Conservation (phyloP, 2,329 filamentous ascomycete genomes). For the Pseudogymnoascus sp. region DNA sequence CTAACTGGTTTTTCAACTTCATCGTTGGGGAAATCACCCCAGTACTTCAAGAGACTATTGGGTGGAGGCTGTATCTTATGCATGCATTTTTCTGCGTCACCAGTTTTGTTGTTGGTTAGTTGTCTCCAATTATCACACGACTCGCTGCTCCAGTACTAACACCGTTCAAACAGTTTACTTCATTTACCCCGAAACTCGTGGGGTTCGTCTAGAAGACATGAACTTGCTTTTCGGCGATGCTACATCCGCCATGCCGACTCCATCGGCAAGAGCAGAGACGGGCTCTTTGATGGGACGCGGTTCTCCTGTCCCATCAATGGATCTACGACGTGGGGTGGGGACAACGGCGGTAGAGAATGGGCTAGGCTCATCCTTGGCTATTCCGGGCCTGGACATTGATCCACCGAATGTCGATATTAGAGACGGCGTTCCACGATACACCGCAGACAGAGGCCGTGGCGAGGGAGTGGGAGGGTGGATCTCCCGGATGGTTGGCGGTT, state of each 20-base stretch:
- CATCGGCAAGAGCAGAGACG: constrained; percentile 68
- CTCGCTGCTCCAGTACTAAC: background rate
- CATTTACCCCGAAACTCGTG: constrained; percentile 93
- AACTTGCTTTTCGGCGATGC: constrained; percentile 89
- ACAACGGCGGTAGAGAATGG: constrained; percentile 22
- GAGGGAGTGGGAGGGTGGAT: constrained; percentile 66
- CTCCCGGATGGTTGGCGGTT: constrained; percentile 52
- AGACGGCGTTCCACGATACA: constrained; percentile 42
- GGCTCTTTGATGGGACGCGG: constrained; percentile 72
- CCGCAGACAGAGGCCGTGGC: constrained; percentile 27
- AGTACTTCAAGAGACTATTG: constrained; percentile 82
- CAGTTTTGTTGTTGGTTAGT: constrained; percentile 92
- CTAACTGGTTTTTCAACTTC: constrained; percentile 99
- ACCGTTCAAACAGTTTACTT: constrained; percentile 69
- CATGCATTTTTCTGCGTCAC: constrained; percentile 95
- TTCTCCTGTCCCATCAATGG: constrained; percentile 74
- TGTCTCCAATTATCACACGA: background rate
- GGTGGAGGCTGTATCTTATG: constrained; percentile 88
- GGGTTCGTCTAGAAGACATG: constrained; percentile 95
- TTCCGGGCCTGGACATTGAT: constrained; percentile 77
- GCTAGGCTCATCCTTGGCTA: constrained; percentile 57
- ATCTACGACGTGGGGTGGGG: constrained; percentile 51
- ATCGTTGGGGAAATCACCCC: constrained; percentile 93
- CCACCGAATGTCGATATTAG: constrained; percentile 57
- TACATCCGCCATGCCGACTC: constrained; percentile 74